Evolutionary conservation across 2,329 filamentous ascomycete genomes (phyloP), one percentile per base, ranked within the genome.

Genomic region (Xylariaceae sp.): DNA sequence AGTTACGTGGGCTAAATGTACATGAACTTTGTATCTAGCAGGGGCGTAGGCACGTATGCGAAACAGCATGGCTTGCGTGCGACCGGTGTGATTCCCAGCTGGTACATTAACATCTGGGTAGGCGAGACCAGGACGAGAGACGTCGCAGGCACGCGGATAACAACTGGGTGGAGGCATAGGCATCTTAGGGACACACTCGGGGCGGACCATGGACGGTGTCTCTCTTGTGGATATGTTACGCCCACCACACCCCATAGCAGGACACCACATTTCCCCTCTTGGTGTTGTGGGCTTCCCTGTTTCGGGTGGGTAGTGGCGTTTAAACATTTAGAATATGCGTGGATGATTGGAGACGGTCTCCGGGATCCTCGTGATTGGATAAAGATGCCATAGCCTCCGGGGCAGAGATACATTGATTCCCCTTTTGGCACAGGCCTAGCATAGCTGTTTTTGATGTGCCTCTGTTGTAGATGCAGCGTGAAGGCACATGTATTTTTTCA

Each of bases 1-100:
- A 57, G 60, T 55, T 61, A 63, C 68, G 62, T 62, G 64, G 64
- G 63, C 65, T 71, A 74, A 74, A 76, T 73, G 72, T 73, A 78
- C 74, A 71, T 74, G 74, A 73, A 70, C 64, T 64, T 63, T 60
- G 60, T 61, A 59, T 59, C 53, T 60, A 56, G 61, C 57, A 65
- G 58, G 58, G 64, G 62, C 59, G 51, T 55, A 60, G 60, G 57
- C 56, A 61, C 49, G 59, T 57, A 61, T 57, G 62, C 58, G 64
- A 59, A 61, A 62, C 59, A 56, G 54, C 58, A 63, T 62, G 62
- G 62, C 58, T 60, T 58, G 58, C 60, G 61, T 61, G 63, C 64
- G 60, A 66, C 66, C 64, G 62, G 63, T 60, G 55, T 59, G 61
- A 57, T 52, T 60, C 52, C 56, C 51, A 58, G 57, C 58, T 57